Base-by-base conservation (phyloP, 176 grass and related monocot genomes). In the Ensete glaucum region DNA sequence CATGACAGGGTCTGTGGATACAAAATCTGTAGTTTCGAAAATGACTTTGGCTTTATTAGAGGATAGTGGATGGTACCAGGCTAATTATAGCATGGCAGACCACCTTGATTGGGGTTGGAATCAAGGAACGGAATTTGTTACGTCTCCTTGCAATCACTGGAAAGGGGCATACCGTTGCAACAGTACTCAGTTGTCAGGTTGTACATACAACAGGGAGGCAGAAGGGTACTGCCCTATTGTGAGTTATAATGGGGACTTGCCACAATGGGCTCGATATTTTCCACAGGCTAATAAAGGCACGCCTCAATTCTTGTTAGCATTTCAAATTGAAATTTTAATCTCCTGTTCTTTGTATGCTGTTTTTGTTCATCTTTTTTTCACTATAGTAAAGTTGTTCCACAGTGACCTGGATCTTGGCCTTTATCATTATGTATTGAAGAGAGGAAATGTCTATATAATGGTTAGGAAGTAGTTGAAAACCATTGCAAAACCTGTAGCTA, bases 181-280 rank as follows among this genome's bases (percentile, higher is more conserved):
- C 76, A 89, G 86, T 19, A 95, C 96, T 69, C 96, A 99, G 48
- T 72, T 95, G 73, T 99, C 96, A 34, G 96, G 96, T 69, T 99
- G 96, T 90, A 94, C 91, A 80, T 99, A 95, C 79, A 99, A 99
- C 71, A 93, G 96, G 71, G 96, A 99, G 77, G 96, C 96, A 54
- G 96, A 99, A 87, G 96, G 96, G 77, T 99, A 99, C 81, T 99
- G 96, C 50, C 96, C 96, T 81, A 99, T 99, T 82, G 96, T 99
- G 49, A 99, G 84, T 76, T 99, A 99, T 80, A 94, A 87, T 60
- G 96, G 90, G 51, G 96, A 99, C 73, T 81, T 99, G 86, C 96
- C 96, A 55, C 90, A 91, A 75, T 99, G 96, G 96, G 91, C 91
- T 73, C 88, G 86, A 58, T 99, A 99, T 75, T 99, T 99, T 69